Base-by-base conservation (phyloP, 2,329 filamentous ascomycete species). In the Biscogniauxia sp. region DNA sequence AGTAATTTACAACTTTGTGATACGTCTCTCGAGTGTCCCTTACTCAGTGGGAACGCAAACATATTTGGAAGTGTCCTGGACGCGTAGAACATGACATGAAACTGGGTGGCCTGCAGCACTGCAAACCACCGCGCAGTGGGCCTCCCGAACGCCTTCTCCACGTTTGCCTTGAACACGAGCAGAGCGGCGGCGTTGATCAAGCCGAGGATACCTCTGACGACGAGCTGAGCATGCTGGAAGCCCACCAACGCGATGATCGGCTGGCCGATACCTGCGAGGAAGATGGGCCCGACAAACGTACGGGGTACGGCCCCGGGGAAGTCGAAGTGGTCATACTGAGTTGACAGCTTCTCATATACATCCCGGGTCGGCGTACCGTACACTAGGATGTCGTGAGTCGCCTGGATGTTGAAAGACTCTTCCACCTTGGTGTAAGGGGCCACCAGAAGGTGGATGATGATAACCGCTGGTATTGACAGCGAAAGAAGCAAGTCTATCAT, bases 321-420 rank as follows among this genome's bases (percentile, higher is more conserved):
- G 20, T 85, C 82, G 69, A 95, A 87, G 79, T 99, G 95, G 74
- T 99, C 95, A 78, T 96, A 99, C 55, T 85, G 79, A 3, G 80
- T 72, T 17, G 80, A 81, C 17, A 95, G 77, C 49, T 80, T 83
- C 13, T 80, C 73, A 56, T 78, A 72, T 17, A 83, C 73, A 67
- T 88, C 80, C 20, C 76, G 73, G 1, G 80, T 82, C 0, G 92
- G 91, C 1, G 91, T 86, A 23, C 93, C 93, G 73, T 95, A 92
- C 45, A 85, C 84, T 61, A 97, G 76, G 41, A 99, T 89, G 74
- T 99, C 95, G 76, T 98, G 95, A 2, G 88, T 85, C 5, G 95
- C 95, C 75, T 99, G 95, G 61, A 98, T 87, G 75, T 97, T 97
- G 84, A 99, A 98, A 0, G 94, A 98, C 77, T 99, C 95, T 76